Percentiles rank a stretch among this genome's conserved stretches.
Conservation (phyloP, 1,284 basidiomycete genomes). For the Cystobasidiaceae sp. region DNA sequence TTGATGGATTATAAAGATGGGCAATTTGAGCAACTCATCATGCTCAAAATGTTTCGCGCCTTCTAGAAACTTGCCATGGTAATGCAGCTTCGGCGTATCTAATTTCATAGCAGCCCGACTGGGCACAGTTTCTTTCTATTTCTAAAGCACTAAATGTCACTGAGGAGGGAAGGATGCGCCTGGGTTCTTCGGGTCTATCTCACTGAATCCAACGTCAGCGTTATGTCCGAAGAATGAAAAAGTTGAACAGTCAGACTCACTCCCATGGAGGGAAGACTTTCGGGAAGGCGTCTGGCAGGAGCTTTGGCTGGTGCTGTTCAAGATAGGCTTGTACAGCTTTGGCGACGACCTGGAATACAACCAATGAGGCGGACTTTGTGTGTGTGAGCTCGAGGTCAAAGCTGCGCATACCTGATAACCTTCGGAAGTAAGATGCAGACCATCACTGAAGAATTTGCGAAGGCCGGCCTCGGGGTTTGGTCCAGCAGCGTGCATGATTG, state of each 20-base stretch:
- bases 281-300: constrained; percentile 38
- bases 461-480: constrained; percentile 27
- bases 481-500: constrained; percentile 33
- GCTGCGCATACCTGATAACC: constrained; percentile 76
- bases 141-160: not conserved
- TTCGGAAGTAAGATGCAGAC: constrained; percentile 65
- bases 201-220: not conserved
- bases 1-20: constrained; percentile 17
- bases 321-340: constrained; percentile 29
- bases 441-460: constrained; percentile 53
- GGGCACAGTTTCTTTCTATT: not conserved
- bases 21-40: constrained; percentile 22
- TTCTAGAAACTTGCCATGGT: not conserved
- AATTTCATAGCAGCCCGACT: not conserved
- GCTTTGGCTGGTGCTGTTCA: constrained; percentile 31
- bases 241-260: not conserved
- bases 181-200: constrained; percentile 27
- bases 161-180: constrained; percentile 19
- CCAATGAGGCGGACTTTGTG: not conserved
- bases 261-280: constrained; percentile 39
- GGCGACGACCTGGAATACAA: not conserved
- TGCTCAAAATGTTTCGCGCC: not conserved
- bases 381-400: not conserved
- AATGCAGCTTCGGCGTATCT: not conserved
- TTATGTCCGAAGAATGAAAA: not conserved